Base-by-base conservation (phyloP, 441 rosid genomes). In the Kokia cookei region DNA sequence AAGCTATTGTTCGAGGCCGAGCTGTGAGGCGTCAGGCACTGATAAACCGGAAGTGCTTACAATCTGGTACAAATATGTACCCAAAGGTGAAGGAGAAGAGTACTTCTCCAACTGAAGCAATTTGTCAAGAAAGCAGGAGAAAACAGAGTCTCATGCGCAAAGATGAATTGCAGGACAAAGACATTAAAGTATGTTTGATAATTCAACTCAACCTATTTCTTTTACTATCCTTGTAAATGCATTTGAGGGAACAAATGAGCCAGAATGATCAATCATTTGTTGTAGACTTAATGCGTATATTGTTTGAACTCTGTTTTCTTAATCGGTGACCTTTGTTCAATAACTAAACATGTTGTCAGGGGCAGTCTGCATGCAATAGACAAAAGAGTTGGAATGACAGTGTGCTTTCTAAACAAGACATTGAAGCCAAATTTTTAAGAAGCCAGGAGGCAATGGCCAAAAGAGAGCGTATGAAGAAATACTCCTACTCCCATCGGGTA, bases 1-100 rank as follows among this genome's bases (percentile, higher is more conserved):
- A 95, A 88, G 97, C 98, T 22, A 82, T 93, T 64, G 88, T 84
- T 40, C 94, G 98, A n/a, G 99, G 98, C 15, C 77, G 78, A 81
- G 90, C 86, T 47, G 93, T 85, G 72, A 87, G 99, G 71, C 83
- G 90, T 59, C 79, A 79, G 63, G 37, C 76, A 27, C 62, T 65
- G 51, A 58, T 24, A 71, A 74, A 51, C 29, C 1, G 78, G 74
- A 81, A 86, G 71, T 62, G 64, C 71, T 76, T 73, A 53, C 77
- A 78, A 9, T 80, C 79, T 19, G 80, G 60, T 59, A 51, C 43
- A 50, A 76, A 83, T 72, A 75, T 51, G 74, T 86, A 65, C 42
- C 71, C 83, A 32, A 78, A 77, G 51, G 42, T 77, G 37, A 74
- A 32, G 59, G 72, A 73, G 69, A 74, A 75, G 64, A 65, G 74